Percentiles rank a stretch among this genome's conserved stretches.
Evolutionary conservation across 2,329 filamentous ascomycete species (phyloP).

Genomic region (Pyricularia sp.): DNA sequence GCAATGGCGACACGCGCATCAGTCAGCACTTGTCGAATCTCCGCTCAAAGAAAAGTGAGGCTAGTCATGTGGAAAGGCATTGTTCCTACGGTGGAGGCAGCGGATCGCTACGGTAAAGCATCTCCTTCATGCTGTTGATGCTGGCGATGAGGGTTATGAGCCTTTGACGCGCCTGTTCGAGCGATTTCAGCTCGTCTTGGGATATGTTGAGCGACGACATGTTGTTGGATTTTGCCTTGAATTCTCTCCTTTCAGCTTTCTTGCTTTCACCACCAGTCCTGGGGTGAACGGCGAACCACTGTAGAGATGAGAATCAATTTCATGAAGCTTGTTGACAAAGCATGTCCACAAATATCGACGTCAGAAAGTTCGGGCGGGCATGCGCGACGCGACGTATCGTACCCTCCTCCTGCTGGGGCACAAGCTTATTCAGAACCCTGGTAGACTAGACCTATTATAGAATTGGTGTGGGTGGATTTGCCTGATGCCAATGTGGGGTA

Average conservation of each 20-base stretch:
- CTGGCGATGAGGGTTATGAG: conserved; percentile 61
- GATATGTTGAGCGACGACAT: conserved; percentile 40
- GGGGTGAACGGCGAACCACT: not conserved
- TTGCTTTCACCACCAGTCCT: not conserved
- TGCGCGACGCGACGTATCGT: not conserved
- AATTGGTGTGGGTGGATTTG: not conserved
- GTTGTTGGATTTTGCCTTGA: not conserved
- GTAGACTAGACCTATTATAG: not conserved
- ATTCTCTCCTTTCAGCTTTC: not conserved
- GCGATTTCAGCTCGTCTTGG: conserved; percentile 53
- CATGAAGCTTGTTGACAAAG: too few species aligned
- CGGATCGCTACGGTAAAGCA: conserved; percentile 52
- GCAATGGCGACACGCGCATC: not conserved
- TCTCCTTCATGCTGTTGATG: conserved; percentile 52
- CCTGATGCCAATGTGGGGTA: not conserved
- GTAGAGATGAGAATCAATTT: not conserved
- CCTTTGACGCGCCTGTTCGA: conserved; percentile 62
- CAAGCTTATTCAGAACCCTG: not conserved
- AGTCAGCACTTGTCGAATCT: not conserved
- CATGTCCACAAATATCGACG: not conserved
- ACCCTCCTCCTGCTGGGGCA: not conserved
- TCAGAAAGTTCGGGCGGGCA: not conserved
- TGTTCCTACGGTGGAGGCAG: conserved; percentile 54
- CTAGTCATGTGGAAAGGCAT: not conserved
- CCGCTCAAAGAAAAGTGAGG: not conserved